Evolutionary conservation across 148 eudicot species (phyloP).

Genomic region (Arctostaphylos glauca): DNA sequence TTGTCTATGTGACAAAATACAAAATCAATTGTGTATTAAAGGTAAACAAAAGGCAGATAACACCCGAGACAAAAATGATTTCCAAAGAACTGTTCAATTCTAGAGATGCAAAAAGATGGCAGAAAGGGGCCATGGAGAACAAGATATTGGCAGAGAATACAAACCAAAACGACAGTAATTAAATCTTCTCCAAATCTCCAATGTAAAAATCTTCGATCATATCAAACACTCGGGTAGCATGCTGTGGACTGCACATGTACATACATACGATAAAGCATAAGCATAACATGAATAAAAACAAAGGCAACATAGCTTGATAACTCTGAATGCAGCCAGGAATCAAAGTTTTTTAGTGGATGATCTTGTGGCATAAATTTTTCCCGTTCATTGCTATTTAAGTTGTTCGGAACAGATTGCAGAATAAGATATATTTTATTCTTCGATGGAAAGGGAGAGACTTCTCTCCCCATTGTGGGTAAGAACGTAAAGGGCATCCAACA

Average conservation of each 20-base stretch:
- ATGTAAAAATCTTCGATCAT: slow-evolving; percentile 81
- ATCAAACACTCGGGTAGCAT: slow-evolving; percentile 86
- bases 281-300: not conserved
- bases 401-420: too few relatives aligned
- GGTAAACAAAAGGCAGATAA: not conserved
- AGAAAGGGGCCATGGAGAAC: not conserved
- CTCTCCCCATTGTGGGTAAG: too few relatives aligned
- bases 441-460: too few relatives aligned
- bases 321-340: not conserved
- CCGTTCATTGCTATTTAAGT: too few relatives aligned
- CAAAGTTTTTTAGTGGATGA: not conserved
- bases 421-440: too few relatives aligned
- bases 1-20: not conserved
- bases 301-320: not conserved
- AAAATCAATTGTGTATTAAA: not conserved
- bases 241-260: slow-evolving; percentile 67
- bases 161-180: not conserved
- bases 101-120: not conserved
- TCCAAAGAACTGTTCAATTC: not conserved
- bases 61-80: not conserved
- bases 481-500: too few relatives aligned
- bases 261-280: slow-evolving; percentile 2
- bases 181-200: slow-evolving; percentile 60
- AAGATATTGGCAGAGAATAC: slow-evolving; percentile 4
- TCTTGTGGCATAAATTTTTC: not conserved